Percentiles rank a stretch among this genome's conserved stretches.
These are phyloP conservation scores for Penicillium arizonense DNA, from an alignment of 495 filamentous ascomycete genomes.

Conservation along the genomic window DNA sequence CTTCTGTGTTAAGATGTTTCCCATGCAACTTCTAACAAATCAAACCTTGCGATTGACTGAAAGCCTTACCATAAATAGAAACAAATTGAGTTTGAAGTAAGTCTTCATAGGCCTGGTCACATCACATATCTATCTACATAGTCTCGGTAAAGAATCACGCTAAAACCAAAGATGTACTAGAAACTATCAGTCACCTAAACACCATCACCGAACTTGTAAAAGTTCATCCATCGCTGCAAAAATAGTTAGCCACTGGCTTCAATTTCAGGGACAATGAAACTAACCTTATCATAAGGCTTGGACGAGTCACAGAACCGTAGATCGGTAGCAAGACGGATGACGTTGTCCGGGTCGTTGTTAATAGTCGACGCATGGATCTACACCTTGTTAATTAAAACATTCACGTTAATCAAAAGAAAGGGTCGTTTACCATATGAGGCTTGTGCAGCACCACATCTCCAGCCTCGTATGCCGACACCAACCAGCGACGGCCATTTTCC, in stretches of 20 bases:
- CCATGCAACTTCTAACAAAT: background rate
- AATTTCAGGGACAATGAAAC: background rate
- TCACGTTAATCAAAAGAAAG: background rate
- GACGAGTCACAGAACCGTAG: slow-evolving; percentile 53
- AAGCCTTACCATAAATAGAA: too few species aligned
- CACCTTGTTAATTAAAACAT: background rate
- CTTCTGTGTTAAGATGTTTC: background rate
- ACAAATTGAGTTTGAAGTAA: too few species aligned
- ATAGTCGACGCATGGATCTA: slow-evolving; percentile 56
- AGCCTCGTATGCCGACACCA: slow-evolving; percentile 56
- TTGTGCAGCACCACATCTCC: slow-evolving; percentile 62
- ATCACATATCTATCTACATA: too few species aligned
- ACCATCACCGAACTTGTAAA: slow-evolving; percentile 35
- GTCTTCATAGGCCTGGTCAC: too few species aligned
- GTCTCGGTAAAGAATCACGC: too few species aligned
- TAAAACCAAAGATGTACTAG: too few species aligned
- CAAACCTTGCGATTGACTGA: background rate
- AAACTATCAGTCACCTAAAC: slow-evolving; percentile 12
- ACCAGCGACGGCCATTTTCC: slow-evolving; percentile 46
- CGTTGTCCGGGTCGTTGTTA: slow-evolving; percentile 54
- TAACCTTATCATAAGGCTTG: slow-evolving; percentile 46
- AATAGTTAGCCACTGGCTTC: slow-evolving; percentile 1
- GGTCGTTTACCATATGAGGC: slow-evolving; percentile 45
- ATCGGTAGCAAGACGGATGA: slow-evolving; percentile 57
- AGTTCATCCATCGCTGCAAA: slow-evolving; percentile 37